These are phyloP conservation scores for Crucibulum laeve DNA, from an alignment of 768 basidiomycete genomes.

Conservation along the genomic window DNA sequence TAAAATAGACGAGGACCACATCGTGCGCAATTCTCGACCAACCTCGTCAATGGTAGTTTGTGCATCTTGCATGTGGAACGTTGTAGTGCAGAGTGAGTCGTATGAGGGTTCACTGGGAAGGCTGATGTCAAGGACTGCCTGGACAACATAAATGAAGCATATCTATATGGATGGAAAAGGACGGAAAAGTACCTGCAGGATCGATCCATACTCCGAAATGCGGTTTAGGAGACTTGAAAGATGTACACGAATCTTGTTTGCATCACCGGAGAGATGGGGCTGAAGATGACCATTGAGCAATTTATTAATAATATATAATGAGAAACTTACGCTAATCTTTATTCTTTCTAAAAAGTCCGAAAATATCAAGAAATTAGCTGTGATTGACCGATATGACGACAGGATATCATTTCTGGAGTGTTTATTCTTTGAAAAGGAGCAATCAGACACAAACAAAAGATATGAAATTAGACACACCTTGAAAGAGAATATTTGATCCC, in stretches of 20 bases:
- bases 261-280: conserved; percentile 7
- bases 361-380: conserved; percentile 26
- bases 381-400: conserved; percentile 30
- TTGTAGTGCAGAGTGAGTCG: conserved; percentile 28
- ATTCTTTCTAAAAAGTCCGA: conserved; percentile 15
- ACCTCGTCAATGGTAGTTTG: conserved; percentile 32
- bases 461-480: conserved; percentile 9
- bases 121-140: conserved; percentile 23
- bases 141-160: not conserved
- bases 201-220: conserved; percentile 21
- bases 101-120: conserved; percentile 22
- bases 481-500: conserved; percentile 21
- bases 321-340: too few relatives aligned
- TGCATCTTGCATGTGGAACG: conserved; percentile 23
- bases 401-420: conserved; percentile 21
- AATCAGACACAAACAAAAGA: not conserved
- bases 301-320: too few relatives aligned
- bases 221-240: conserved; percentile 27
- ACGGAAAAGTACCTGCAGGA: conserved; percentile 20
- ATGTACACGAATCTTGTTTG: conserved; percentile 20
- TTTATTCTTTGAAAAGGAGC: conserved; percentile 13
- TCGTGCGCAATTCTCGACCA: conserved; percentile 29
- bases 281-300: too few relatives aligned
- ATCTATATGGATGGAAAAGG: not conserved
- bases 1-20: conserved; percentile 21